A percentile compares a stretch with the other conserved stretches of the same genome.
Evolutionary conservation across 345 rosid genomes (phyloP).

Genomic region (Turnera subulata): DNA sequence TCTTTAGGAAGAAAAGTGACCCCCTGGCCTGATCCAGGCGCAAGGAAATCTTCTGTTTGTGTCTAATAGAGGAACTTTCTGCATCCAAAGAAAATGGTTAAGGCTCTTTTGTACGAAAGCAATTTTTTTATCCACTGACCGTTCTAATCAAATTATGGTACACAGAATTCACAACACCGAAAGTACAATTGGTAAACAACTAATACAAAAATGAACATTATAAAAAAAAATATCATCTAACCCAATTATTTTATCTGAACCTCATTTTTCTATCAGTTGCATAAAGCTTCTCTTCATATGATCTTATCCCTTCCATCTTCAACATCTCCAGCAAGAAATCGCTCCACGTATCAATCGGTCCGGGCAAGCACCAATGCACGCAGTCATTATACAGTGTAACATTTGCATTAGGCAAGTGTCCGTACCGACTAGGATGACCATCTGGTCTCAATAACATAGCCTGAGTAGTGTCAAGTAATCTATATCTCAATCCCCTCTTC

Average conservation of each 20-base stretch:
- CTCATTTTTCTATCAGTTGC: slow-evolving; percentile 18
- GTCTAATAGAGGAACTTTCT: too few species aligned
- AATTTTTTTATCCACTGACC: too few species aligned
- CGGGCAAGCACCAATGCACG: slow-evolving; percentile 95
- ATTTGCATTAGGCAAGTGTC: slow-evolving; percentile 61
- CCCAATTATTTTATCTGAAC: neutral
- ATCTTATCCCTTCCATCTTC: slow-evolving; percentile 55
- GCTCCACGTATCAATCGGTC: slow-evolving; percentile 77
- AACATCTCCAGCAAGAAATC: slow-evolving; percentile 80
- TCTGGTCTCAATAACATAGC: slow-evolving; percentile 65
- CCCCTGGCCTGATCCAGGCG: too few species aligned
- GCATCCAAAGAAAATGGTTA: too few species aligned
- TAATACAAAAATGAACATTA: neutral
- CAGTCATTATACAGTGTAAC: slow-evolving; percentile 76
- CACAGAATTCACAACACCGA: neutral
- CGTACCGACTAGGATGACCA: slow-evolving; percentile 77
- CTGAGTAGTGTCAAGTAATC: slow-evolving; percentile 57
- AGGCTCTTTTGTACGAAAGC: too few species aligned
- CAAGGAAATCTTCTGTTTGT: too few species aligned
- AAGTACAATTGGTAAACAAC: neutral
- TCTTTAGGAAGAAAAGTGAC: too few species aligned
- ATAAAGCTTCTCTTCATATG: slow-evolving; percentile 24
- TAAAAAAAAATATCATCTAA: neutral
- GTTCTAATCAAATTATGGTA: too few species aligned
- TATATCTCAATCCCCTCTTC: slow-evolving; percentile 45